Conservation (phyloP, 805 yeast species). For the Wickerhamomyces pijperi region DNA sequence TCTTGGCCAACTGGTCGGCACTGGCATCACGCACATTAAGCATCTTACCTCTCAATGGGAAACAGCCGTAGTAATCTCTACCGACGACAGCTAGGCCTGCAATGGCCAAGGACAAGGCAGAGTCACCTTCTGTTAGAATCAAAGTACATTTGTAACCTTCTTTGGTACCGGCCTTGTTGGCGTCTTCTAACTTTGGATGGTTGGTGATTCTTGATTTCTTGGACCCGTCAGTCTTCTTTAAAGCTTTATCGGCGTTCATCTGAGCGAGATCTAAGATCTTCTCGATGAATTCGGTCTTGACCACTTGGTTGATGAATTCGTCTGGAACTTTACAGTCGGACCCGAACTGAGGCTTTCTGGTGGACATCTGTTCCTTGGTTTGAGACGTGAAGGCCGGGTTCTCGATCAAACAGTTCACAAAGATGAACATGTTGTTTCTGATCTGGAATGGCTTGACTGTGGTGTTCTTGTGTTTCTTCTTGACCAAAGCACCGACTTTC, state of each 20-base stretch:
- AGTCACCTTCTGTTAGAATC: constrained; percentile 93
- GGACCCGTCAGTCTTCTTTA: constrained; percentile 82
- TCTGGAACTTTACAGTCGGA: constrained; percentile 72
- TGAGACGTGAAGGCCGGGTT: constrained; percentile 97
- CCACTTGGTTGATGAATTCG: constrained; percentile 57
- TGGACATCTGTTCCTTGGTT: constrained; percentile 91
- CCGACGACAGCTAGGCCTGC: constrained; percentile 94
- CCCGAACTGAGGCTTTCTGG: constrained; percentile 82
- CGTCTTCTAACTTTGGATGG: constrained; percentile 85
- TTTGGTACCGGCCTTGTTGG: constrained; percentile 89
- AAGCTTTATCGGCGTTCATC: constrained; percentile 77
- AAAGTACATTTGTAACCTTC: constrained; percentile 90
- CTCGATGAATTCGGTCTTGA: constrained; percentile 60
- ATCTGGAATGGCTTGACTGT: constrained; percentile 83
- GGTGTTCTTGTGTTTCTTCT: constrained; percentile 53
- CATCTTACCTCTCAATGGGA: constrained; percentile 90
- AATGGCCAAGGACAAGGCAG: constrained; percentile 86
- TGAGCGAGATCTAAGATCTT: constrained; percentile 76
- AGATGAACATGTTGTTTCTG: constrained; percentile 79
- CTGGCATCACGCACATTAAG: constrained; percentile 94
- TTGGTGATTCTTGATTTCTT: constrained; percentile 79
- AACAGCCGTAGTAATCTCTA: constrained; percentile 88
- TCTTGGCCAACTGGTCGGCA: constrained; percentile 87
- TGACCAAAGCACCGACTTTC: constrained; percentile 63
- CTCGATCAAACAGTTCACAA: constrained; percentile 84